phyloP scores from a whole-genome alignment of 1,284 basidiomycete species.

The Peniophora sp. region DNA sequence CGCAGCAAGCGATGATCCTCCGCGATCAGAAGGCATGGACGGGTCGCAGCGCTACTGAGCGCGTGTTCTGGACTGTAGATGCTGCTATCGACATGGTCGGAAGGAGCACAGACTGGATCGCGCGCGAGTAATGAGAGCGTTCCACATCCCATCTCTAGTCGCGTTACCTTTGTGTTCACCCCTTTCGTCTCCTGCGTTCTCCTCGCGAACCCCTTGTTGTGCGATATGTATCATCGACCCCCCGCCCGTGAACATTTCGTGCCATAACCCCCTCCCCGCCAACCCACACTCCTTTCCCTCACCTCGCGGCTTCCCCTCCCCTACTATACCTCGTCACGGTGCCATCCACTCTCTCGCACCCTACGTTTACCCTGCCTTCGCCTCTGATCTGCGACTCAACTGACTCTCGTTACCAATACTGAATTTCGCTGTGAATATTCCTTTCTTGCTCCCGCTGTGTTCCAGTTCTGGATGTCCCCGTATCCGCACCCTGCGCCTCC shows the following conservation, averaged over 20 bases:
- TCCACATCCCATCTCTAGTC: background rate
- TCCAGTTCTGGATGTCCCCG: too few relatives aligned
- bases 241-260: too few relatives aligned
- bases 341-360: background rate
- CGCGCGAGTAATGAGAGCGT: conserved; percentile 42
- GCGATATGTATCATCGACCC: too few relatives aligned
- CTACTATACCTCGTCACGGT: background rate
- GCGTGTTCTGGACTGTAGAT: conserved; percentile 83
- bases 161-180: background rate
- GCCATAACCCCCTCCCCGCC: too few relatives aligned
- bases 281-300: too few relatives aligned
- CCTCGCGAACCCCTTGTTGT: too few relatives aligned
- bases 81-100: conserved; percentile 77
- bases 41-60: conserved; percentile 77
- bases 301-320: background rate
- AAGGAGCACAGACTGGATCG: conserved; percentile 77
- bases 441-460: too few relatives aligned
- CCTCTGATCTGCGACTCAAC: too few relatives aligned
- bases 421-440: too few relatives aligned
- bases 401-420: too few relatives aligned
- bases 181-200: background rate
- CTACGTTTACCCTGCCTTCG: background rate
- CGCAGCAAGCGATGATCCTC: conserved; percentile 92
- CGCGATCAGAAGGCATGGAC: conserved; percentile 92
- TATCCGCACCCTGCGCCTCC: too few relatives aligned